These are phyloP conservation scores for Xylaria sp. DNA, from an alignment of 2,329 filamentous ascomycete species.

Conservation along the genomic window DNA sequence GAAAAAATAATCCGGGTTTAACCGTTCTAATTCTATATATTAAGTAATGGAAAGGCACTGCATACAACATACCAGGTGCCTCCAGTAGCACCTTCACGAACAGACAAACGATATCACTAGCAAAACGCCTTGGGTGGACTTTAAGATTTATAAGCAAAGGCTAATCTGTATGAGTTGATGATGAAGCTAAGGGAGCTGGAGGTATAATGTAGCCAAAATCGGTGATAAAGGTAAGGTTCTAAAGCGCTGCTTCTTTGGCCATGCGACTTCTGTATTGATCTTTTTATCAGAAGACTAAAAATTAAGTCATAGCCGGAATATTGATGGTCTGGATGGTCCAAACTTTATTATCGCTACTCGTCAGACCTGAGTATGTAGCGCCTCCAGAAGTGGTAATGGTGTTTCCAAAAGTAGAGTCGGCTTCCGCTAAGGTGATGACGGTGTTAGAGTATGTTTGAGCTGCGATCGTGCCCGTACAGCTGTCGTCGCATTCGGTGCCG, in stretches of 20 bases:
- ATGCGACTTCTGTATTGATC: background rate
- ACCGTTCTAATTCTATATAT: background rate
- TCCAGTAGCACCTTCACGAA: background rate
- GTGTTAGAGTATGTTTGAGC: constrained; percentile 23
- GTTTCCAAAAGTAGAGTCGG: constrained; percentile 16
- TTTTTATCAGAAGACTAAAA: background rate
- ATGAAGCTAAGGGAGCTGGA: background rate
- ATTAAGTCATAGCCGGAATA: constrained; percentile 20
- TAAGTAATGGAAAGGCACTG: background rate
- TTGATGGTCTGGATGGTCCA: constrained; percentile 20
- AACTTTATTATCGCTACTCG: constrained; percentile 19
- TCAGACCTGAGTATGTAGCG: constrained; percentile 19
- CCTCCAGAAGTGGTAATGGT: constrained; percentile 13
- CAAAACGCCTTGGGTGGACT: background rate
- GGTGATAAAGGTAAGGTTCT: background rate
- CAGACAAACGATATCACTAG: background rate
- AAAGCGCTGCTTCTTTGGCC: background rate
- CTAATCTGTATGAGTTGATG: background rate
- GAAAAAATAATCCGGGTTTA: background rate
- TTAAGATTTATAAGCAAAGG: background rate
- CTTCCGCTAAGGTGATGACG: constrained; percentile 20
- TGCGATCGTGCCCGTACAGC: constrained; percentile 20
- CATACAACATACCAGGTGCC: background rate
- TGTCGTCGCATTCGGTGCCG: constrained; percentile 19
- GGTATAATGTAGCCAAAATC: background rate